phyloP scores from a whole-genome alignment of 2,329 filamentous ascomycete species.

The Trichoderma atrobrunneum region DNA sequence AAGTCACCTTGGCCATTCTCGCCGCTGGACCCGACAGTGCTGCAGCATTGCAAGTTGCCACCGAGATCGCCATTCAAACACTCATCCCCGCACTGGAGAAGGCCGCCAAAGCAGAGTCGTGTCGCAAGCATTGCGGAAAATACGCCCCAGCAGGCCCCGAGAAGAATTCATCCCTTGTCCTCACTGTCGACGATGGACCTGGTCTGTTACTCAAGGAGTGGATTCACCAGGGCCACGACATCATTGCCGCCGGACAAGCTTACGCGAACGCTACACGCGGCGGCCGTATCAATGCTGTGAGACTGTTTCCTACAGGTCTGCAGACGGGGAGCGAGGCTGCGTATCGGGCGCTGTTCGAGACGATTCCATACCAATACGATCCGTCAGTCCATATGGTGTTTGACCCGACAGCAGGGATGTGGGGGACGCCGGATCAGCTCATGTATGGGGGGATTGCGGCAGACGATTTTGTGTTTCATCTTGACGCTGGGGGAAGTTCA shows the following conservation, averaged over 20 bases:
- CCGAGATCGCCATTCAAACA: constrained; percentile 13
- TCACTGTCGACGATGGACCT: constrained; percentile 7
- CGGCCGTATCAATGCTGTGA: not conserved
- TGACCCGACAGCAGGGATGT: constrained; percentile 15
- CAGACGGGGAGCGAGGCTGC: not conserved
- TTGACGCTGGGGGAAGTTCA: not conserved
- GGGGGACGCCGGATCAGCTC: constrained; percentile 18
- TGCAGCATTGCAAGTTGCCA: not conserved
- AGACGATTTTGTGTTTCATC: constrained; percentile 23
- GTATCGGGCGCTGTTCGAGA: constrained; percentile 10
- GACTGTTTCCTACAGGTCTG: constrained; percentile 10
- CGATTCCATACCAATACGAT: not conserved
- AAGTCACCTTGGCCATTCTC: constrained; percentile 26
- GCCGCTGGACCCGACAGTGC: constrained; percentile 15
- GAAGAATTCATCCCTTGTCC: constrained; percentile 12
- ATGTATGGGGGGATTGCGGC: constrained; percentile 22
- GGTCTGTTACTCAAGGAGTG: constrained; percentile 17
- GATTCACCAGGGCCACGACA: constrained; percentile 16
- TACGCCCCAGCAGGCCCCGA: not conserved
- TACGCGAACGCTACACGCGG: constrained; percentile 17
- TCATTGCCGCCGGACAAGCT: constrained; percentile 14
- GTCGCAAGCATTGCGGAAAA: constrained; percentile 15
- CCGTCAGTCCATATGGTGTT: not conserved
- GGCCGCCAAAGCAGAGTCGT: constrained; percentile 5
- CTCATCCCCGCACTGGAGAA: constrained; percentile 18